Evolutionary conservation across 2,329 filamentous ascomycete species (phyloP).

Genomic region (Aciculosporium take): DNA sequence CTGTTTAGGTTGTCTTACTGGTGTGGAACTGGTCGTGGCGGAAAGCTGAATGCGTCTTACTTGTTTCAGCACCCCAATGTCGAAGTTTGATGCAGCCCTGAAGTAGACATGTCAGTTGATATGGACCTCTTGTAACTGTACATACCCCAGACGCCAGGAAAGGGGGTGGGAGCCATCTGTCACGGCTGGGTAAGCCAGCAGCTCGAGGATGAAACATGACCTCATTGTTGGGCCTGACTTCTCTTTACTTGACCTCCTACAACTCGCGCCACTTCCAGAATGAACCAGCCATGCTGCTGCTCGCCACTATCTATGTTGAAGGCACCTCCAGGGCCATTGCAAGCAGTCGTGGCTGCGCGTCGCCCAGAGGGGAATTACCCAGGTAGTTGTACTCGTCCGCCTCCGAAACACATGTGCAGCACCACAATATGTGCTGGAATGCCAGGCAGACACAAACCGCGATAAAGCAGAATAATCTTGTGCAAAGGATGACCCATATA

Average conservation of each 20-base stretch:
- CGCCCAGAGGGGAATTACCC: not conserved
- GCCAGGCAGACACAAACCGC: not conserved
- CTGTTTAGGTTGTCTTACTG: not conserved
- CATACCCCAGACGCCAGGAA: not conserved
- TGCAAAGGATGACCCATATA: too few relatives aligned
- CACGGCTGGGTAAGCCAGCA: not conserved
- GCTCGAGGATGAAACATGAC: not conserved
- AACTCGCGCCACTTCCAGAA: not conserved
- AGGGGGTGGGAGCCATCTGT: not conserved
- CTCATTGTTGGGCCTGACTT: not conserved
- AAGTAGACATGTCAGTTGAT: slow-evolving; percentile 2
- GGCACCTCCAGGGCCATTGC: not conserved
- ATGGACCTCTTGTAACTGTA: not conserved
- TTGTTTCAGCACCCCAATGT: not conserved
- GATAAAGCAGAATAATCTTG: too few relatives aligned
- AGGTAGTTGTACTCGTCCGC: not conserved
- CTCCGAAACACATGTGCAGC: not conserved
- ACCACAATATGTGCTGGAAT: not conserved
- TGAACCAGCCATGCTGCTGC: not conserved
- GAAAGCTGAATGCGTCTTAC: not conserved
- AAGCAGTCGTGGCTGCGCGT: not conserved
- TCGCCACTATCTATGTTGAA: not conserved
- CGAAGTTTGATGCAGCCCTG: not conserved
- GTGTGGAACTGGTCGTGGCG: not conserved
- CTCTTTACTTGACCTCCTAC: not conserved